Evolutionary conservation across 352 stramenopile species (phyloP), one percentile per base, ranked within the genome.

Genomic region (Globisporangium heterothallicum): DNA sequence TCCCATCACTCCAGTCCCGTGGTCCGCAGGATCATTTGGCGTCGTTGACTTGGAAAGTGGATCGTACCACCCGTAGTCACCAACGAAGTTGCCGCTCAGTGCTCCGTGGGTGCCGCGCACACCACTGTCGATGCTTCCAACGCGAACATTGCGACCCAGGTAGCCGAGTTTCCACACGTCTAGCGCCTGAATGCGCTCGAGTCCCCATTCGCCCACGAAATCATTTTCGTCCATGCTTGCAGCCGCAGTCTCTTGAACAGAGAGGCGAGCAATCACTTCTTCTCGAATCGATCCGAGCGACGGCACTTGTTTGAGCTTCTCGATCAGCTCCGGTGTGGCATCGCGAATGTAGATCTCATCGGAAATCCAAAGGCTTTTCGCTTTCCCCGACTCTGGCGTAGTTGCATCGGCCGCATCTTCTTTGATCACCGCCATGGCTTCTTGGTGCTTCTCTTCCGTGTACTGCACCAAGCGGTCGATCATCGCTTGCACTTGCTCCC

Each of bases 21-120:
- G 70, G 26, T 70, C 68, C 1, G 50, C 46, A 0, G 67, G 50
- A 29, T 81, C 70, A 8, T 67, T 47, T 2, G 75, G 75, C 3
- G 63, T 54, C 3, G 41, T 29, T 4, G 57, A 58, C 14, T 58
- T 63, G 32, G 63, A 61, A 29, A 80, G 49, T 1, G 59, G 53
- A 45, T 86, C 73, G 51, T 67, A 82, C 74, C 74, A 86, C n/a
- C 74, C 74, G 14, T 69, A 65, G 8, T 69, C 53, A 5, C 56
- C 53, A 4, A 74, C 21, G 9, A 66, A 81, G n/a, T 66, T 76
- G 6, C 43, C 53, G 16, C 52, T 54, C 0, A 86, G 49, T 0
- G 67, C 52, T 16, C 53, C 40, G 38, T 86, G 74, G 0, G 70
- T 74, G 2, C 41, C 52, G 9, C 66, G 50, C 9, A 74, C 72